These are phyloP conservation scores for Colletotrichum sp. DNA, from an alignment of 2,329 filamentous ascomycete genomes.

Conservation along the genomic window DNA sequence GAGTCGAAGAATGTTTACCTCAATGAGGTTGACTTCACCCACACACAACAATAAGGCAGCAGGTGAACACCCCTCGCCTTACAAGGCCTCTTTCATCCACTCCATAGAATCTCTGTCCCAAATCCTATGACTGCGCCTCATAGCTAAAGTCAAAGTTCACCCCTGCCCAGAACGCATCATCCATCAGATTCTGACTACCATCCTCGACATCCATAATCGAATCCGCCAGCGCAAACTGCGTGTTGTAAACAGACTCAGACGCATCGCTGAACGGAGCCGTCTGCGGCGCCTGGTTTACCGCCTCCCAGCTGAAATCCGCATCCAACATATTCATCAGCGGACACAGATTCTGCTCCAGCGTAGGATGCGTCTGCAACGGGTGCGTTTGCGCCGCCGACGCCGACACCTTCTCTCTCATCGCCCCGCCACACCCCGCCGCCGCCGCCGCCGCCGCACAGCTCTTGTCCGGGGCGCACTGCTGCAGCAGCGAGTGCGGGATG, in stretches of 20 bases:
- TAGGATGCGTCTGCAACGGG: neutral
- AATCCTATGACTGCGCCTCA: neutral
- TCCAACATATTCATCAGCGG: conserved; percentile 6
- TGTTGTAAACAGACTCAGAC: conserved; percentile 9
- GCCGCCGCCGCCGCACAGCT: neutral
- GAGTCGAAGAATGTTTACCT: fast-evolving
- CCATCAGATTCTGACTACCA: neutral
- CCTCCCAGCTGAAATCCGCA: neutral
- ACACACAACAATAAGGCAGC: neutral
- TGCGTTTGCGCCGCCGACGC: neutral
- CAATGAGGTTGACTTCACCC: neutral
- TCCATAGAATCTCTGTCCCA: neutral
- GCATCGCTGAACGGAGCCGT: neutral
- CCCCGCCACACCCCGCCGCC: neutral
- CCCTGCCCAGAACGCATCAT: conserved; percentile 11
- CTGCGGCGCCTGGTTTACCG: neutral
- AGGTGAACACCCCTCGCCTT: neutral
- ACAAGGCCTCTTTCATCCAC: neutral
- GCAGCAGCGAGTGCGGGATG: conserved; percentile 10
- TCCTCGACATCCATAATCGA: neutral
- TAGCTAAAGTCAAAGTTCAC: neutral
- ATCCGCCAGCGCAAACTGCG: conserved; percentile 11
- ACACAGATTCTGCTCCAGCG: conserved; percentile 9
- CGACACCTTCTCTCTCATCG: neutral
- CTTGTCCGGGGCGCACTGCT: neutral